These are phyloP conservation scores for Elsinoe batatas DNA, from an alignment of 2,329 filamentous ascomycete genomes.

Conservation along the genomic window DNA sequence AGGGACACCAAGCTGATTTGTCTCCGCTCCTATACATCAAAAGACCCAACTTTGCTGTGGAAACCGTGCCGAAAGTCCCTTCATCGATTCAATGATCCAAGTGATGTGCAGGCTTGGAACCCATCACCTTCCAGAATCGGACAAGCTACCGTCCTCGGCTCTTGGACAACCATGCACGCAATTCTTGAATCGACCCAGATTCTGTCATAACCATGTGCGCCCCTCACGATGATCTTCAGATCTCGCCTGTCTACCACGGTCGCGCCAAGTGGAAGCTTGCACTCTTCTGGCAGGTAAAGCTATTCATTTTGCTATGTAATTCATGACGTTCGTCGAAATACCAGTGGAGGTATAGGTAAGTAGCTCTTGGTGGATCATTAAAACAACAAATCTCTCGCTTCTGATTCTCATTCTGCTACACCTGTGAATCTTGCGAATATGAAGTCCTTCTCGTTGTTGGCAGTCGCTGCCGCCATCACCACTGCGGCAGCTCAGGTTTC, in stretches of 20 bases:
- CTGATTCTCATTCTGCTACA: not conserved
- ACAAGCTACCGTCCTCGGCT: slow-evolving; percentile 1
- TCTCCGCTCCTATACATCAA: not conserved
- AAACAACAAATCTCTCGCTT: not conserved
- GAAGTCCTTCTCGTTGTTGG: slow-evolving; percentile 4
- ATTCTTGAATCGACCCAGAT: slow-evolving; percentile 6
- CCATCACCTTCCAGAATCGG: slow-evolving; percentile 2
- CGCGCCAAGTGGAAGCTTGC: slow-evolving; percentile 6
- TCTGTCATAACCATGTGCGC: slow-evolving; percentile 11
- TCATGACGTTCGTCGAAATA: not conserved
- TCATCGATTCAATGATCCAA: slow-evolving; percentile 1
- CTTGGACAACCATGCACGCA: slow-evolving; percentile 10
- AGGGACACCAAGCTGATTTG: not conserved
- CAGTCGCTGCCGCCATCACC: not conserved
- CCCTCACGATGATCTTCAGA: slow-evolving; percentile 9
- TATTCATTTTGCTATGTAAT: not conserved
- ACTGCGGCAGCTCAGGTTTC: slow-evolving; percentile 3
- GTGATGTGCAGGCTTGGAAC: slow-evolving; percentile 7
- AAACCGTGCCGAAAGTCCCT: not conserved
- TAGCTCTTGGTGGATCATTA: slow-evolving; percentile 2
- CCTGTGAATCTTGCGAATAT: not conserved
- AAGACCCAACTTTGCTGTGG: not conserved
- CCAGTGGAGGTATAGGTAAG: not conserved
- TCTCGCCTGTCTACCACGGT: not conserved
- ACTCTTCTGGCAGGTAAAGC: slow-evolving; percentile 5